Evolutionary conservation across 2,329 filamentous ascomycete species (phyloP).

Genomic region (Penicillium crustosum): DNA sequence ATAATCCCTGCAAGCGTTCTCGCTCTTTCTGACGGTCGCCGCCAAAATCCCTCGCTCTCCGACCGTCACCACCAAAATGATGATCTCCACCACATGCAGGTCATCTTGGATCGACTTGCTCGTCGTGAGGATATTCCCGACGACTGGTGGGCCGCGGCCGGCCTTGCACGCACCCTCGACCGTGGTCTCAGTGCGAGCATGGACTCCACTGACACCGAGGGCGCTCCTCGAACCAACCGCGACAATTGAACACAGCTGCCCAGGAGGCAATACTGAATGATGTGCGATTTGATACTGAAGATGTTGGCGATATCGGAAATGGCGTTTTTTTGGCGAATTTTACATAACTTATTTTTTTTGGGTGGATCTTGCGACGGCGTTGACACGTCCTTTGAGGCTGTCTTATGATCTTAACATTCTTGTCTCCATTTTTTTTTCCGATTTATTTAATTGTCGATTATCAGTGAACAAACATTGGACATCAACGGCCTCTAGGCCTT

Average conservation of each 20-base stretch:
- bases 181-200: conserved; percentile 30
- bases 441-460: background rate
- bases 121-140: conserved; percentile 74
- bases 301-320: background rate
- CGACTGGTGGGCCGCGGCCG: conserved; percentile 75
- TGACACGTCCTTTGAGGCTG: background rate
- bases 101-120: conserved; percentile 68
- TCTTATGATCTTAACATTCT: background rate
- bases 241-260: conserved; percentile 6
- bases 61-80: conserved; percentile 31
- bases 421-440: conserved; percentile 5
- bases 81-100: conserved; percentile 65
- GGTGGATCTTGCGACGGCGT: conserved; percentile 1
- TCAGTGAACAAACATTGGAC: background rate
- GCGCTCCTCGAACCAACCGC: conserved; percentile 16
- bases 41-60: conserved; percentile 22
- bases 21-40: background rate
- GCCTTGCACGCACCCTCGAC: conserved; percentile 59
- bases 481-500: background rate
- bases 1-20: background rate
- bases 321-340: conserved; percentile 6
- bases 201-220: conserved; percentile 24
- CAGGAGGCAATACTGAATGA: background rate
- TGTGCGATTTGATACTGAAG: background rate
- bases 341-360: conserved; percentile 1